phyloP scores from a whole-genome alignment of 2,329 filamentous ascomycete species.

The Cladophialophora bantiana region DNA sequence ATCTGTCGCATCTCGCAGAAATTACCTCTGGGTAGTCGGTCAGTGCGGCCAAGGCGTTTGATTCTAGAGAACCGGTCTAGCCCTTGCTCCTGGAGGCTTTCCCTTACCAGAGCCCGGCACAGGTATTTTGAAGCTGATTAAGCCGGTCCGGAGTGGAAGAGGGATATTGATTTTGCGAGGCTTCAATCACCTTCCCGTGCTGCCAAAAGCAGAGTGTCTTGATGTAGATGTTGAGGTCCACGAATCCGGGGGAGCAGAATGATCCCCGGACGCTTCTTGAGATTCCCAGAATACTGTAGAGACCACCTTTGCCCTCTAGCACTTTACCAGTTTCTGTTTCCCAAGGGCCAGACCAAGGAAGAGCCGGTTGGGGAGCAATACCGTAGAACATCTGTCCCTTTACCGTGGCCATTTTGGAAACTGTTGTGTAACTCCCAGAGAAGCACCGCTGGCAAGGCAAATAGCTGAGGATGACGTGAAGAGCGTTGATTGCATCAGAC shows the following conservation, averaged over 20 bases:
- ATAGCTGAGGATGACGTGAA: constrained; percentile 12
- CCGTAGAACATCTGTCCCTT: constrained; percentile 9
- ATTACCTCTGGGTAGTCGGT: neutral
- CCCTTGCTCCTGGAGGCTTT: neutral
- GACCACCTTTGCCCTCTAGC: neutral
- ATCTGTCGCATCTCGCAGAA: neutral
- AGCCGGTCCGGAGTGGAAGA: neutral
- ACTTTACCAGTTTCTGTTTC: neutral
- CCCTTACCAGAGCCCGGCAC: neutral
- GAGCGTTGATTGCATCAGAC: neutral
- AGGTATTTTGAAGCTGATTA: neutral
- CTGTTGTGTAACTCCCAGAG: neutral
- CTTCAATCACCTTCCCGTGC: neutral
- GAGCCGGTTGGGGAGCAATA: neutral
- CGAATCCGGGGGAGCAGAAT: neutral
- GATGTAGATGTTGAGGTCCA: constrained; percentile 6
- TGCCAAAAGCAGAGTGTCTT: constrained; percentile 3
- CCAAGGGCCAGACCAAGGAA: neutral
- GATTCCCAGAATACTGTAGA: constrained; percentile 9
- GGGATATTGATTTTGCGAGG: neutral
- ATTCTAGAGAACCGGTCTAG: neutral
- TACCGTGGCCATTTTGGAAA: neutral
- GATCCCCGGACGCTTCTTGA: constrained; percentile 1
- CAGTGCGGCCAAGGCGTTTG: neutral
- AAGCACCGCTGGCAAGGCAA: constrained; percentile 4